Evolutionary conservation across 202 grass and related monocot genomes (phyloP), one percentile per base, ranked within the genome.

Genomic region (Eragrostis tef): DNA sequence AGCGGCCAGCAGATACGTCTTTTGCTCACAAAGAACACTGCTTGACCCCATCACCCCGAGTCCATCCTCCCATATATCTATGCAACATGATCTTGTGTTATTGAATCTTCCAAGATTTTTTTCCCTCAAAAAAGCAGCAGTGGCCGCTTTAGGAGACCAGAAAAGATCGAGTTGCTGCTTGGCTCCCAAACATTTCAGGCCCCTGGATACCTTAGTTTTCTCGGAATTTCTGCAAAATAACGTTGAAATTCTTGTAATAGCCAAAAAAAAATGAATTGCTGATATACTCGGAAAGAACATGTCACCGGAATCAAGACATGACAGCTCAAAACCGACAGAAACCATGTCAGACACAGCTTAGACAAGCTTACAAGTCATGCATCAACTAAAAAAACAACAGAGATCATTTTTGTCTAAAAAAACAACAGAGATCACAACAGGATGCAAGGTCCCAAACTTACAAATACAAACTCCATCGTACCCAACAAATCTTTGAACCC

Each of bases 391-490:
- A n/a, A n/a, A 64, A 39, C 9, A 73, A 66, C 39, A 10, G 58
- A 20, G 10, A 47, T 47, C 11, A 67, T n/a, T n/a, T n/a, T n/a
- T n/a, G n/a, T n/a, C n/a, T n/a, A n/a, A n/a, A n/a, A n/a, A n/a
- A 64, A 39, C 9, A 73, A 66, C 39, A 10, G 58, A 20, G 10
- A 47, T 47, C 11, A 67, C 24, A 70, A 41, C 6, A 77, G 1
- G 60, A 25, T 54, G 42, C 6, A 48, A 48, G 22, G 49, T 47
- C 36, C 67, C 8, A 71, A 64, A 52, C 34, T 39, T 66, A 72
- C 27, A 71, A 15, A 67, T 57, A 14, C 45, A 74, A 81, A 65
- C 9, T 67, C 36, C 65, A 78, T 25, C 43, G 49, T 61, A 70
- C 75, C 10, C 25, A 15, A 29, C 25, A 15, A 62, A 62, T 50